Base-by-base conservation (phyloP, 2,329 filamentous ascomycete species). In the Colletotrichum lentis region DNA sequence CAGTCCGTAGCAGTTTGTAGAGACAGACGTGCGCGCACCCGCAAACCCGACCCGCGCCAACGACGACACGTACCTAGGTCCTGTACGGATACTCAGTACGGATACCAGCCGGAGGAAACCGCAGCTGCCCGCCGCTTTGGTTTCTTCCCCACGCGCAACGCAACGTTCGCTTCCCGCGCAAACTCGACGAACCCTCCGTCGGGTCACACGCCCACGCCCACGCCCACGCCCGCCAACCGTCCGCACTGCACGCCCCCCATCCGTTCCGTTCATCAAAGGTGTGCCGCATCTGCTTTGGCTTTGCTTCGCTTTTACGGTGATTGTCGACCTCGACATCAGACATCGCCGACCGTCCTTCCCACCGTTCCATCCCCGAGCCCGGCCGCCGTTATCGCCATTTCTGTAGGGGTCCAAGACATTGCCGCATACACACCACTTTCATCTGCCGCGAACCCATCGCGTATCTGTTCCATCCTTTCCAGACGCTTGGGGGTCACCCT, bases 131-230 rank as follows among this genome's bases (percentile, higher is more conserved):
- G n/a, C 53, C 18, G 22, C 24, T 57, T 60, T 52, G 39, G n/a
- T 62, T 55, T 55, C 44, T 64, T 64, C 61, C 60, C 54, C 61
- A 64, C 64, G 54, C 61, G 60, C 54, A 59, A 41, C 47, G 27
- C 27, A 31, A 31, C 65, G 62, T 56, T 68, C 49, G 62, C 61
- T 64, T 68, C 61, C 65, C 61, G 64, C 64, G 64, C 60, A 64
- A 64, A 67, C 61, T 54, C 54, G 39, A 58, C 46, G 43, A 46
- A 44, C 52, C 27, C 22, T 66, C 44, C 64, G 55, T 60, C 53
- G 61, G 59, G 37, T 67, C 46, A 44, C 22, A 60, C 62, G 55
- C 62, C 31, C 31, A 35, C 31, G 31, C 27, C 27, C 8, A 31
- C 31, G 31, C 31, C 8, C 31, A 31, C 27, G 27, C 27, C 62